Evolutionary conservation across 345 rosid species (phyloP), one percentile per base, ranked within the genome.

Genomic region (Barbarea vulgaris): DNA sequence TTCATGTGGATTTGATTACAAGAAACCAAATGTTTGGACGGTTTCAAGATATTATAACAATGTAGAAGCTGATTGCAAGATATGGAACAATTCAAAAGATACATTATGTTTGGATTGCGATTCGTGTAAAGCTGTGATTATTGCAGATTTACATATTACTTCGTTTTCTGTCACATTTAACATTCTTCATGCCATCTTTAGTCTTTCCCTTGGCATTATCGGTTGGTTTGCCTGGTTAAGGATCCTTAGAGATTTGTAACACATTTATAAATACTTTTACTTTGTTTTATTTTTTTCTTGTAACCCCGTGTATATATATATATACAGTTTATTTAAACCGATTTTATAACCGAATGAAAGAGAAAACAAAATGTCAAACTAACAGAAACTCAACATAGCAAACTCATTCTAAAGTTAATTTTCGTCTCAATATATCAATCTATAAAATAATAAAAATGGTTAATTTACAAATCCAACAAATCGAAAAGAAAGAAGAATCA

Each of bases 81-180:
- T 15, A 30, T 77, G 77, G 81, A 58, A 58, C 60, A 77, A 77
- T 24, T 7, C 61, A 4, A 50, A 31, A 28, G 31, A 64, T 25
- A 36, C 24, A 19, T 72, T 64, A 48, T 77, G 81, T 41, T 66
- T 72, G n/a, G 81, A 72, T 41, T 77, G 81, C 48, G 0, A 66
- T 58, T 77, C 81, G 9, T 77, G 81, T 72, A 72, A 72, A 77
- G 77, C 81, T 7, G 77, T 50, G 39, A 65, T 67, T 71, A 65
- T 77, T 28, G 81, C 77, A 46, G 56, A 71, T 50, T 28, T 77
- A 41, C 72, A 31, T 9, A 25, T 39, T 18, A 72, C 10, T 39
- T 36, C 69, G 5, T 51, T 50, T 39, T 77, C 81, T 4, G 0
- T 24, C 0, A 21, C 39, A 21, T 2, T 51, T 58, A 71, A 72